Base-by-base conservation (phyloP, 1,139 yeast species). In the Pichia sp. region DNA sequence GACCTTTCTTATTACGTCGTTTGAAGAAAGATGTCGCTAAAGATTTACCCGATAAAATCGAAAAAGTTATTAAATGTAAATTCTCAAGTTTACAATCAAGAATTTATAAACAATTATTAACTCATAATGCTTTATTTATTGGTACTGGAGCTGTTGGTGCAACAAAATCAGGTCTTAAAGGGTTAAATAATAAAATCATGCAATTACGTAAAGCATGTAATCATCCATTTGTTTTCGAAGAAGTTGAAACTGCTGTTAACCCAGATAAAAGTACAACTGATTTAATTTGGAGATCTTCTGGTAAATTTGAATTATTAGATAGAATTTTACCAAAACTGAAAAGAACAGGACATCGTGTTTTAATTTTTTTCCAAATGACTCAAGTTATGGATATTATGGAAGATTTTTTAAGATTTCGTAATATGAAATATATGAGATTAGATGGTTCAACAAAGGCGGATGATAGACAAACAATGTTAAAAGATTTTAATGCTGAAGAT, bases 211-310 rank as follows among this genome's bases (percentile, higher is more conserved):
- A 91, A 63, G 88, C 91, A 53, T 91, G 97, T 68, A 91, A 91
- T 61, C 98, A 91, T 68, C 98, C 98, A 1, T 91, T 83, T 67
- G 97, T 91, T 14, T 91, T 87, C 63, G 96, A 86, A 59, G 97
- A 88, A 52, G 95, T 91, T 35, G 98, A 91, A 64, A 77, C 80
- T 48, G 70, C 86, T 49, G 76, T 91, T 39, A 87, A 89, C 58
- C 96, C 97, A 16, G 64, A 74, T 0, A 70, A 70, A 43, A 77
- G 74, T 51, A 81, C 87, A 1, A 80, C 81, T 54, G 83, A 80
- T 51, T 66, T 72, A 46, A 80, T 83, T 46, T 83, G 91, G 91
- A 72, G 87, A 64, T 74, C 70, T 34, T 54, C 65, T 26, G 94
- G 94, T 52, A 85, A 85, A 59, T 82, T 85, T 59, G 93, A 85